A percentile compares a stretch with the other conserved stretches of the same genome.
These are phyloP conservation scores for Bacidia rubella DNA, from an alignment of 495 filamentous ascomycete genomes.

Conservation along the genomic window DNA sequence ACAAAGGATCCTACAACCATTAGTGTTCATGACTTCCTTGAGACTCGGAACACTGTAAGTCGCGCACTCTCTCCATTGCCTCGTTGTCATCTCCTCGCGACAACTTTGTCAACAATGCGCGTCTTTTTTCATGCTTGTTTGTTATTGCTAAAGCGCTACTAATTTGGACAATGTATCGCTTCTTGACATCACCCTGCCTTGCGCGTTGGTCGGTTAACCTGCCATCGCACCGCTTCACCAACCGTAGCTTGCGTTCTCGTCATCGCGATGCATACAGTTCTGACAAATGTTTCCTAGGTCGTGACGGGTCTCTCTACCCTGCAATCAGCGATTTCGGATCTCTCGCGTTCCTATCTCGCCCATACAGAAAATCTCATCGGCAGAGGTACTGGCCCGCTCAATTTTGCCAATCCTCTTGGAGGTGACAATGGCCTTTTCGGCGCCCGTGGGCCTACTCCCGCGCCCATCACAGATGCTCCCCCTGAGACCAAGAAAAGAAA, in stretches of 20 bases:
- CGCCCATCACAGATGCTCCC: conserved; percentile 26
- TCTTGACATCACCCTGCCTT: neutral
- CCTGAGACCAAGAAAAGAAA: conserved; percentile 69
- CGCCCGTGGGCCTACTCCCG: conserved; percentile 19
- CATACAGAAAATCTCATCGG: conserved; percentile 69
- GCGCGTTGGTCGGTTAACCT: neutral
- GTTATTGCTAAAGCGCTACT: neutral
- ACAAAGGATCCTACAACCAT: conserved; percentile 28
- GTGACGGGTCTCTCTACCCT: conserved; percentile 59
- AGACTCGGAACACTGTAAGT: conserved; percentile 53
- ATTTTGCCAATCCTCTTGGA: conserved; percentile 31
- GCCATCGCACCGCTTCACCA: neutral
- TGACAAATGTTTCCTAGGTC: conserved; percentile 39
- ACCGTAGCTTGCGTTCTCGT: neutral
- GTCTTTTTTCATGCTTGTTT: conserved; percentile 6
- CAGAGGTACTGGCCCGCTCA: conserved; percentile 38
- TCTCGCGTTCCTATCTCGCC: conserved; percentile 66
- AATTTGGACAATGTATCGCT: neutral
- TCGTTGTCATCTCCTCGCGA: conserved; percentile 12
- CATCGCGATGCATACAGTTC: conserved; percentile 5
- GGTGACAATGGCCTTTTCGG: conserved; percentile 28
- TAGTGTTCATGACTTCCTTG: conserved; percentile 47
- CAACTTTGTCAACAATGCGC: conserved; percentile 14
- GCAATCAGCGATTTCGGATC: conserved; percentile 55
- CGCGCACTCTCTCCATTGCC: conserved; percentile 8